phyloP scores from a whole-genome alignment of 2,329 filamentous ascomycete species.

The Claviceps arundinis region DNA sequence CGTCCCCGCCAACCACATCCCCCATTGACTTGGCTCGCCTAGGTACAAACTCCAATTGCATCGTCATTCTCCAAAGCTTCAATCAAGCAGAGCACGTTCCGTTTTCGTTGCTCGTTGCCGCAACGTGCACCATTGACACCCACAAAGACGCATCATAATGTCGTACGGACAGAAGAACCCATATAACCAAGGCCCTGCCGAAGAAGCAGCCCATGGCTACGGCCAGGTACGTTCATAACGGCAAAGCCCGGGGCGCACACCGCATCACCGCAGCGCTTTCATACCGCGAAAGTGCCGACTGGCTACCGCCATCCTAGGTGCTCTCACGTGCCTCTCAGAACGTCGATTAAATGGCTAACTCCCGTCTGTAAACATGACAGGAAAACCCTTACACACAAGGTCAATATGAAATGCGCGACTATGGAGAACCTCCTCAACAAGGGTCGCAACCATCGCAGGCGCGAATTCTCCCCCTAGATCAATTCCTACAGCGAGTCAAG shows the following conservation, averaged over 20 bases:
- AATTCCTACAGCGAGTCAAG: constrained; percentile 56
- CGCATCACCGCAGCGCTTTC: neutral
- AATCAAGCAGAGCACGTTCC: constrained; percentile 1
- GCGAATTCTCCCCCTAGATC: constrained; percentile 40
- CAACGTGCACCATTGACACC: neutral
- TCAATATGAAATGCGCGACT: constrained; percentile 43
- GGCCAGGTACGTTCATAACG: constrained; percentile 7
- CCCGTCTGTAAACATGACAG: neutral
- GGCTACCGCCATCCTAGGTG: no score
- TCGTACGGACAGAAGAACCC: constrained; percentile 14
- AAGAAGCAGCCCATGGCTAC: constrained; percentile 8
- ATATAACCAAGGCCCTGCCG: constrained; percentile 10
- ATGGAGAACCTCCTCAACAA: constrained; percentile 18
- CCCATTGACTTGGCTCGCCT: neutral
- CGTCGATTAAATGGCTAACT: neutral
- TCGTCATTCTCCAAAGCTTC: neutral
- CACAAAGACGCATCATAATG: constrained; percentile 7
- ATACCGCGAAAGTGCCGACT: neutral
- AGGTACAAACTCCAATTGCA: neutral
- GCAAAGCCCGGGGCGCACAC: neutral
- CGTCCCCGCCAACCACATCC: neutral
- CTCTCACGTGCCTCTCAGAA: neutral
- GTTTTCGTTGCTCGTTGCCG: neutral
- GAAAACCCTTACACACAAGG: constrained; percentile 15
- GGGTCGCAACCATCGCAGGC: constrained; percentile 10